Evolutionary conservation across 2,329 filamentous ascomycete species (phyloP), one percentile per base, ranked within the genome.

Genomic region (Paecilomyces niveus): DNA sequence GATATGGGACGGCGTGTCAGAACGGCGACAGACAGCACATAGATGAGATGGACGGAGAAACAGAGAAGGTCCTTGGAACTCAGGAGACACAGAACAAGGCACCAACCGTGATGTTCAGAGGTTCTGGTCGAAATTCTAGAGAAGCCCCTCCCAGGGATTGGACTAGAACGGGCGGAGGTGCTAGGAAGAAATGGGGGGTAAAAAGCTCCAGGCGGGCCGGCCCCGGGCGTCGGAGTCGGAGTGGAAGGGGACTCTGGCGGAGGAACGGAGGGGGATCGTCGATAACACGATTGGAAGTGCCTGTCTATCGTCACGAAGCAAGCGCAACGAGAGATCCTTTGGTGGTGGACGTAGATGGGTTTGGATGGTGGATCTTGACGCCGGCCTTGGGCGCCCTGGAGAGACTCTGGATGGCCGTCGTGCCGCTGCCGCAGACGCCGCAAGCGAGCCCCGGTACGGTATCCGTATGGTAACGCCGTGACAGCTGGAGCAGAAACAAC

Each of bases 401-500:
- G 39, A 45, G 39, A 45, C 64, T 70, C 68, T 73, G 71, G 69
- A 67, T 73, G 70, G 70, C 69, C 71, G 65, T 68, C 66, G 64
- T 71, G 68, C 69, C 72, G 68, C 70, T 62, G 64, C 63, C 68
- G 69, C 71, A 75, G 68, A 67, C 72, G 72, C 72, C 65, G 65
- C 67, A 74, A 74, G 71, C 72, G 72, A 74, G 66, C 49, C 26
- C 50, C 39, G 15, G 50, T 52, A 52, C 50, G 21, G 50, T 52
- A 39, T 24, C 4, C 50, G 21, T 21, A 11, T 13, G 13, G 50
- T 52, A 26, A 45, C 39, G n/a, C 5, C 39, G 39, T n/a, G 39
- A 45, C n/a, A 45, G 35, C 35, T n/a, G 26, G 26, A 29, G 26
- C 11, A 39, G 35, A 15, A 39, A 13, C 39, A 45, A 18, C 39